Percentiles rank a stretch among this genome's conserved stretches.
These are phyloP conservation scores for Physcomitrium patens DNA, from an alignment of 225 moss, liverwort and hornwort genomes.

Conservation along the genomic window DNA sequence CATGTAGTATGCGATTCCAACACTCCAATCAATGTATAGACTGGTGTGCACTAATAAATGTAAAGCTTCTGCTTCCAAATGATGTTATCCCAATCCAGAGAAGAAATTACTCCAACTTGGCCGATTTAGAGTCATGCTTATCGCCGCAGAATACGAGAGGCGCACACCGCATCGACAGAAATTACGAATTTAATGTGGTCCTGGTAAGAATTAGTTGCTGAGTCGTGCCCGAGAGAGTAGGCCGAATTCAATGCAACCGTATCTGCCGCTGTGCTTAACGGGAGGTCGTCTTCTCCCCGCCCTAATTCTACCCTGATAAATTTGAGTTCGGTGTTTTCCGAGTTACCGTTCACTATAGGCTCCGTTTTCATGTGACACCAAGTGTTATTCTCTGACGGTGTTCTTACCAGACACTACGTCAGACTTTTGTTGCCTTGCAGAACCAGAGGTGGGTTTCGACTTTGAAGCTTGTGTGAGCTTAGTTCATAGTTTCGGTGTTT, in stretches of 20 bases:
- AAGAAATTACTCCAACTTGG: background rate
- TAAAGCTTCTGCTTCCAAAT: background rate
- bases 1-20: background rate
- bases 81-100: background rate
- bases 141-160: background rate
- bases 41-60: background rate
- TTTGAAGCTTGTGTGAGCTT: background rate
- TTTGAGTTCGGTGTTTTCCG: background rate
- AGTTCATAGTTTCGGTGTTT: background rate
- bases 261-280: background rate
- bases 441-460: background rate
- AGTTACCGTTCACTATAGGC: background rate
- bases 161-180: background rate
- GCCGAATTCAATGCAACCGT: background rate
- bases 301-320: background rate
- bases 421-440: background rate
- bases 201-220: background rate
- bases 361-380: too few species aligned
- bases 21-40: background rate
- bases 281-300: background rate
- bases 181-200: background rate
- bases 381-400: background rate
- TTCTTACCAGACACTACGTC: background rate
- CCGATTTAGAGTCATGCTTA: conserved; percentile 1
- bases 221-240: too few species aligned